Percentiles rank a stretch among this genome's conserved stretches.
These are phyloP conservation scores for Biscogniauxia marginata DNA, from an alignment of 2,329 filamentous ascomycete genomes.

Conservation along the genomic window DNA sequence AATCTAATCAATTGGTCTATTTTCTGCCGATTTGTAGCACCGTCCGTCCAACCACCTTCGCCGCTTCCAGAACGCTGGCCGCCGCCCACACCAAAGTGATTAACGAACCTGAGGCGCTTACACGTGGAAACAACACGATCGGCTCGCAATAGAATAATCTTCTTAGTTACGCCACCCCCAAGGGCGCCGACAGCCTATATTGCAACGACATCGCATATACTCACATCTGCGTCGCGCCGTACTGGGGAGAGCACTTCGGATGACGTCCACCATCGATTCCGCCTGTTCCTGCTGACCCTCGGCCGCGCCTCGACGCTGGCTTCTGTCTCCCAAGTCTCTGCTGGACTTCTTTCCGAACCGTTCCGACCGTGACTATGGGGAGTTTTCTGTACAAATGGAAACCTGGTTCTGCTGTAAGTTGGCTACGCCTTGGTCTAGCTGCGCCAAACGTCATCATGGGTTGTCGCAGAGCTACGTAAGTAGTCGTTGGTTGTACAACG, in stretches of 20 bases:
- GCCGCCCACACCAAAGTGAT: neutral
- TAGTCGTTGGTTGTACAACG: conserved; percentile 8
- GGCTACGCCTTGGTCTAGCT: conserved; percentile 4
- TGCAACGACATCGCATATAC: conserved; percentile 3
- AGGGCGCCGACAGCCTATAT: neutral
- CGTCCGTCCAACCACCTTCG: neutral
- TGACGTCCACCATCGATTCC: conserved; percentile 22
- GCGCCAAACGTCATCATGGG: conserved; percentile 1
- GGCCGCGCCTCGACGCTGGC: conserved; percentile 28
- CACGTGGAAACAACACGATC: conserved; percentile 3
- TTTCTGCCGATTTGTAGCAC: no score
- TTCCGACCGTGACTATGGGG: conserved; percentile 43
- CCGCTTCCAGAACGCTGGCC: neutral
- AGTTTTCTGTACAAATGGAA: conserved; percentile 61
- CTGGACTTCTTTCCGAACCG: conserved; percentile 2
- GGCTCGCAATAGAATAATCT: neutral
- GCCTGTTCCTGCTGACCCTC: conserved; percentile 17
- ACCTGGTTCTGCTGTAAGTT: conserved; percentile 53
- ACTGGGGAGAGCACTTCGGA: conserved; percentile 20
- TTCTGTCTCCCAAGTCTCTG: conserved; percentile 11
- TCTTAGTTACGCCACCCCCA: neutral
- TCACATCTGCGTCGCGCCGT: conserved; percentile 1
- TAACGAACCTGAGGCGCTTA: conserved; percentile 12
- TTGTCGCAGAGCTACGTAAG: neutral
- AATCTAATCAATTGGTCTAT: conserved; percentile 3